Evolutionary conservation across 768 basidiomycete species (phyloP).

Genomic region (Agaricus sinodeliciosus): DNA sequence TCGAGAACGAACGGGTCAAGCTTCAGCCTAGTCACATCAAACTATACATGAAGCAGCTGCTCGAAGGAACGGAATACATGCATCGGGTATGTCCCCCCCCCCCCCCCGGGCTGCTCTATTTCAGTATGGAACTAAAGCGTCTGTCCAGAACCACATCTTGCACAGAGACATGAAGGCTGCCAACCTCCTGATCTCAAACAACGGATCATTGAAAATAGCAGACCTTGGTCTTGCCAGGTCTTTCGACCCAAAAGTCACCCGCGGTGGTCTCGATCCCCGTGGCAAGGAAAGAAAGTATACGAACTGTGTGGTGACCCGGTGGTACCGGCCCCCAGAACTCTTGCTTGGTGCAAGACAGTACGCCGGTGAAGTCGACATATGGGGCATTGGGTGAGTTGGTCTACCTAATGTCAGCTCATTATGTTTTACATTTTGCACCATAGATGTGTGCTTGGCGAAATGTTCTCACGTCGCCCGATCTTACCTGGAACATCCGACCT

Average conservation of each 20-base stretch:
- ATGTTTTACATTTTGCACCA: slow-evolving; percentile 1
- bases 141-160: slow-evolving; percentile 80
- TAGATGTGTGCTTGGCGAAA: slow-evolving; percentile 95
- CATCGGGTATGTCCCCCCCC: slow-evolving; percentile 87
- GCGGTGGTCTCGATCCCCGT: slow-evolving; percentile 31
- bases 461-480: slow-evolving; percentile 85
- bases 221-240: slow-evolving; percentile 95
- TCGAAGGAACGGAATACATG: slow-evolving; percentile 96
- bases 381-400: slow-evolving; percentile 83
- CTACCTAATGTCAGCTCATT: neutral
- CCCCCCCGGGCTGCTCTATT: too few species aligned
- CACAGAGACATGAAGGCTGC: slow-evolving; percentile 99
- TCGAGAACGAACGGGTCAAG: slow-evolving; percentile 88
- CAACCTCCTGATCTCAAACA: slow-evolving; percentile 88
- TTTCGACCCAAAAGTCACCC: slow-evolving; percentile 47
- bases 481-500: slow-evolving; percentile 82
- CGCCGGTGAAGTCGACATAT: slow-evolving; percentile 92
- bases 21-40: slow-evolving; percentile 85
- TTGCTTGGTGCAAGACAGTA: slow-evolving; percentile 86
- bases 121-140: slow-evolving; percentile 6
- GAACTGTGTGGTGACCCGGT: slow-evolving; percentile 90
- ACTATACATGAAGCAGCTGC: slow-evolving; percentile 89
- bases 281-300: slow-evolving; percentile 75
- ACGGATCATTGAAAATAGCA: slow-evolving; percentile 78
- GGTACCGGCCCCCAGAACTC: slow-evolving; percentile 93